Evolutionary conservation across 208 protist genomes (phyloP).

Genomic region (Leishmania turanica): DNA sequence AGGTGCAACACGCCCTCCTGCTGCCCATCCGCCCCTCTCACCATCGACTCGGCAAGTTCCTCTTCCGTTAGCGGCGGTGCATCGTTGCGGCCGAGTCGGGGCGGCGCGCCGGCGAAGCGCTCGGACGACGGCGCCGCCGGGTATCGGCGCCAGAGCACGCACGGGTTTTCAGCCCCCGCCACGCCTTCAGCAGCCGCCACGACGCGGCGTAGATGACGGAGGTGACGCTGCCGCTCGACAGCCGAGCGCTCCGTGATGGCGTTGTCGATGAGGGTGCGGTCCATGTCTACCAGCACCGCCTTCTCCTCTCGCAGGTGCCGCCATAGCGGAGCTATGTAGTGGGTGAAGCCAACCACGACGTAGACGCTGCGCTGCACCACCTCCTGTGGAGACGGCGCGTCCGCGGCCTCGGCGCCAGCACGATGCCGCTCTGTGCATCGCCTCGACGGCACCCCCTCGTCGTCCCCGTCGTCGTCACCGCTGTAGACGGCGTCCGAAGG

Average conservation of each 20-base stretch:
- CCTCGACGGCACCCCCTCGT: background rate
- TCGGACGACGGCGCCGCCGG: background rate
- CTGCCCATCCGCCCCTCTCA: background rate
- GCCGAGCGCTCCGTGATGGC: slow-evolving; percentile 40
- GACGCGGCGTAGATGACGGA: slow-evolving; percentile 18
- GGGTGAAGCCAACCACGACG: slow-evolving; percentile 53
- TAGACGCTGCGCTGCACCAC: slow-evolving; percentile 45
- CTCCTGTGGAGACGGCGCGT: slow-evolving; percentile 19
- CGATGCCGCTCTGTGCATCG: background rate
- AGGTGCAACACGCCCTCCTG: background rate
- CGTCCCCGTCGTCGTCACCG: background rate
- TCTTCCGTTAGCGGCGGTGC: slow-evolving; percentile 6
- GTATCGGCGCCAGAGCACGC: slow-evolving; percentile 16
- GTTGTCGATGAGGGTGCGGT: slow-evolving; percentile 88
- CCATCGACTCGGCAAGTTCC: slow-evolving; percentile 14
- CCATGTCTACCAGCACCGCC: slow-evolving; percentile 77
- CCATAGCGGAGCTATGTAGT: slow-evolving; percentile 66
- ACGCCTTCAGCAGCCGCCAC: slow-evolving; percentile 13
- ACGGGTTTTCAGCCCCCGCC: slow-evolving; percentile 12
- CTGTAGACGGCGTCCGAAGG: background rate
- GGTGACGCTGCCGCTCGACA: slow-evolving; percentile 28
- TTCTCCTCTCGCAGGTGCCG: slow-evolving; percentile 64
- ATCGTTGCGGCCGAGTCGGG: slow-evolving; percentile 20
- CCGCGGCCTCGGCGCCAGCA: background rate
- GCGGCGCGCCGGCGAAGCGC: background rate